Evolutionary conservation across 139 green algal genomes (phyloP).

Genomic region (Asterochloris sp.): DNA sequence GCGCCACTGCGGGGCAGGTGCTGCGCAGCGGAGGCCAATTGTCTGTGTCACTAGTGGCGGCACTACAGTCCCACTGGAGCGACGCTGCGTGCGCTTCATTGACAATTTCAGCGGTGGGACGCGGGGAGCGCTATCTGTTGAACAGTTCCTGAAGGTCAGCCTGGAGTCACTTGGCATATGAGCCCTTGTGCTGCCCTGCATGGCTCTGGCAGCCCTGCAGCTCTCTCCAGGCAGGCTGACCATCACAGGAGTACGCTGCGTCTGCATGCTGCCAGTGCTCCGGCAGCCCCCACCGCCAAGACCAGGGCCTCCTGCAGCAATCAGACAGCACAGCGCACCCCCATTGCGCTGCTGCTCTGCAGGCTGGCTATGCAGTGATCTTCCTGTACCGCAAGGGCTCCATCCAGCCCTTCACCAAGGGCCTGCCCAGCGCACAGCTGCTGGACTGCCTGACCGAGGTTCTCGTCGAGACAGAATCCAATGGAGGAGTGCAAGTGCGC

Average conservation of each 20-base stretch:
- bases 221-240: too few relatives aligned
- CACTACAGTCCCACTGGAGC: conserved; percentile 94
- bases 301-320: too few relatives aligned
- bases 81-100: conserved; percentile 93
- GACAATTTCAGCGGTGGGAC: conserved; percentile 96
- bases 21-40: conserved; percentile 17
- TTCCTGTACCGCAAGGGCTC: conserved; percentile 81
- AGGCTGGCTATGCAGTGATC: conserved; percentile 90
- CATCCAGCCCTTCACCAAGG: conserved; percentile 80
- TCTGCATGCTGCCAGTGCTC: too few relatives aligned
- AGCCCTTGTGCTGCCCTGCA: background rate
- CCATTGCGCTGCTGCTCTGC: conserved; percentile 4
- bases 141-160: conserved; percentile 74
- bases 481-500: conserved; percentile 13
- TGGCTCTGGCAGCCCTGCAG: background rate
- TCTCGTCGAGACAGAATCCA: conserved; percentile 19
- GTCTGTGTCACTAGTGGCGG: conserved; percentile 88
- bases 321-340: too few relatives aligned
- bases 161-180: background rate
- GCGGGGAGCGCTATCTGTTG: conserved; percentile 79
- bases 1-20: background rate
- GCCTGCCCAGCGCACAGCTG: conserved; percentile 40
- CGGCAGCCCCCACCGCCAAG: too few relatives aligned
- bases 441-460: conserved; percentile 37
- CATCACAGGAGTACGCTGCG: too few relatives aligned